Evolutionary conservation across 2,329 filamentous ascomycete genomes (phyloP), one percentile per base, ranked within the genome.

Genomic region (Fusarium sp.): DNA sequence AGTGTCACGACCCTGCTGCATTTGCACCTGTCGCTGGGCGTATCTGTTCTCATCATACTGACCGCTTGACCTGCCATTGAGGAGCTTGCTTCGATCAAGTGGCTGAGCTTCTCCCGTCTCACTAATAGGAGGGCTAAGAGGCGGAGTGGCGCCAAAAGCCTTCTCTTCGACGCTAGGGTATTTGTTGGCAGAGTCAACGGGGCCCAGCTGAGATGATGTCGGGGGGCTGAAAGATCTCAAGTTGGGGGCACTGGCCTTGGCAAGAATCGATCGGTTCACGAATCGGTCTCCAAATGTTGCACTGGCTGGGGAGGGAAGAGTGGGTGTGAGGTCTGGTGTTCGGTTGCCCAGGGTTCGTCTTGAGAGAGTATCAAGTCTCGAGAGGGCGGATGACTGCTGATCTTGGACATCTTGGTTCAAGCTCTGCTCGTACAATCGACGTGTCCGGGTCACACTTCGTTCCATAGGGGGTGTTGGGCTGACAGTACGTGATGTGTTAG

Each of bases 21-120:
- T 90, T 80, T 95, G 93, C 57, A 94, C 85, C 79, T 97, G 93
- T 52, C 95, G 90, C 79, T 97, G 93, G 6, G 94, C 90, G 78
- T 94, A 98, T 78, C 94, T 93, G 22, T 92, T 90, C 79, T 98
- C 95, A 78, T 97, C 94, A 76, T 97, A 98, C 9, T 91, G 89
- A 60, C 92, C 90, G 73, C 93, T 93, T 69, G 89, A 88, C 27
- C 88, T 84, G 22, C 86, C 86, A 78, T 87, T 83, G 1, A 94
- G 93, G 0, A 94, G 97, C 80, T 97, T 97, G 61, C 93, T 94
- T 56, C 90, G 87, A 76, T 98, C 95, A 15, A 97, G 86, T 1
- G 88, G 81, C 2, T 88, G 84, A 17, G 87, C 85, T n/a, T 96
- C 93, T 32, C 92, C 93, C 1, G 87, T 86, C 72, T 97, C 94